Conservation (phyloP, 768 basidiomycete genomes). For the Naganishia vaughanmartiniae region DNA sequence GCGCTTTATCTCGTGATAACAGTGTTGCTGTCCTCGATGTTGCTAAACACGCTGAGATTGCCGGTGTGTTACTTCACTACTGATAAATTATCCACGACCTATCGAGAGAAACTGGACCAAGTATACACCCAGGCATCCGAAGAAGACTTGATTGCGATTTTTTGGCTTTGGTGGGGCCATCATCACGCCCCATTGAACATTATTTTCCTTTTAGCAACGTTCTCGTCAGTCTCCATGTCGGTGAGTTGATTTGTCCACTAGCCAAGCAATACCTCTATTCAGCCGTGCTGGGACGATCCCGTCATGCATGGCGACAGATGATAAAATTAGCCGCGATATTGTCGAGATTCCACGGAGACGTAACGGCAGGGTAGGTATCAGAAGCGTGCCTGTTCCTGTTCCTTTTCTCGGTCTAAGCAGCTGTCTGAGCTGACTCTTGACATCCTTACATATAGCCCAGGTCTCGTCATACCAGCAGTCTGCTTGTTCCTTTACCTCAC, state of each 20-base stretch:
- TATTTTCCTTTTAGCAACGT: background rate
- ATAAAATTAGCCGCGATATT: background rate
- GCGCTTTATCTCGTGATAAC: background rate
- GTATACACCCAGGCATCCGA: background rate
- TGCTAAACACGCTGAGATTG: background rate
- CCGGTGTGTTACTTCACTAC: background rate
- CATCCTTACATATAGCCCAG: background rate
- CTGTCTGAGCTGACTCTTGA: background rate
- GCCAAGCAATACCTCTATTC: no score
- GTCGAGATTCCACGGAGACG: background rate
- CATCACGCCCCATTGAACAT: conserved; percentile 17
- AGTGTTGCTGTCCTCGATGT: conserved; percentile 7
- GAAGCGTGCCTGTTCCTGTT: no score
- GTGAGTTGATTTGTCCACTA: background rate
- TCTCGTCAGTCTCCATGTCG: background rate
- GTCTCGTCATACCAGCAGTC: background rate
- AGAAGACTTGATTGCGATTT: conserved; percentile 2
- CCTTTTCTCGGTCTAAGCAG: no score
- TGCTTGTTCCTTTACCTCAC: background rate
- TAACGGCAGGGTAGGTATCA: background rate
- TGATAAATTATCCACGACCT: background rate
- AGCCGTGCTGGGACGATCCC: background rate
- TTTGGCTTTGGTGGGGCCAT: conserved; percentile 20
- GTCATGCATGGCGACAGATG: background rate
- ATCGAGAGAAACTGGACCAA: conserved; percentile 19